Base-by-base conservation (phyloP, 495 filamentous ascomycete species). In the Talaromyces stipitatus region DNA sequence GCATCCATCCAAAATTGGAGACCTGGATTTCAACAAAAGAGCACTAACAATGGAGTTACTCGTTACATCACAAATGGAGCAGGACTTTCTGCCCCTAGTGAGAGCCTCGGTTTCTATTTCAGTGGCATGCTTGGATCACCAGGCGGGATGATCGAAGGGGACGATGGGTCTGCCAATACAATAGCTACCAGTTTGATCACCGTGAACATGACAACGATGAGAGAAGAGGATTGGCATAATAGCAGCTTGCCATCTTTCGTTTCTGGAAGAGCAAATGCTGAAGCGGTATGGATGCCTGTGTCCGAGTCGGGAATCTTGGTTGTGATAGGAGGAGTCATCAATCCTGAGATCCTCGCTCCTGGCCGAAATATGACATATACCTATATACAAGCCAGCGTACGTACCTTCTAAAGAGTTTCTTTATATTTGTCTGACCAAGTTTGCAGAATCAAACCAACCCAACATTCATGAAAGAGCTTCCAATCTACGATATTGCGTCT, bases 61-160 rank as follows among this genome's bases (percentile, higher is more conserved):
- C 74, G 79, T 54, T 85, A 82, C 64, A 58, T 87, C 22, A 74
- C 81, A 14, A 77, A 75, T 59, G 84, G 84, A 27, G 84, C 72
- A 8, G 74, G 71, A 3, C 81, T 76, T 10, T 82, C 70, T 50
- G 81, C 78, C 20, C 82, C 84, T 1, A 85, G 82, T 1, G 83
- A 87, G 65, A 82, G 86, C 59, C 77, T 76, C 54, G 81, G 76
- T 0, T 87, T 81, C 72, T 84, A 85, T 60, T 87, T 87, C 60
- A 74, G 78, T 1, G 84, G 84, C 1, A 67, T 78, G 66, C 73
- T 68, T 29, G 69, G 76, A 8, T 50, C 60, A 11, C 64, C 56
- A 46, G 66, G 57, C 36, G 75, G 75, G 0, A 61, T 64, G 1
- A 75, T 82, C 55, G 74, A 72, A 55, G 48, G 60, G 12, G 22